Evolutionary conservation across 345 rosid genomes (phyloP).

Genomic region (Corymbia maculata): DNA sequence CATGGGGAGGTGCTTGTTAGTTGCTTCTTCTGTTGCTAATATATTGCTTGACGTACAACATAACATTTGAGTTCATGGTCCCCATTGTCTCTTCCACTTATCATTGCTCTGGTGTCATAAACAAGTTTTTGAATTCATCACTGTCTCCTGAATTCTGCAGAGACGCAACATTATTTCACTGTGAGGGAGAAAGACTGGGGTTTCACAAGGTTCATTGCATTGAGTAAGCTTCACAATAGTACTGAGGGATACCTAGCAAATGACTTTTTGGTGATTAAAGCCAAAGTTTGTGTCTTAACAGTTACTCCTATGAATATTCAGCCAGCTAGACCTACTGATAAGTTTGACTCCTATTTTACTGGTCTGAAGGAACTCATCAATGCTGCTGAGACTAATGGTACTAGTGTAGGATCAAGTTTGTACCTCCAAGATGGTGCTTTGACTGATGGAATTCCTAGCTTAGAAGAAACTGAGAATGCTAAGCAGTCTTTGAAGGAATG

Average conservation of each 20-base stretch:
- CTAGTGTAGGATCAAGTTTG: neutral
- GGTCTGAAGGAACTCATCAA: neutral
- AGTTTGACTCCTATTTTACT: neutral
- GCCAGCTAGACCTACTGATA: neutral
- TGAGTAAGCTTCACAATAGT: neutral
- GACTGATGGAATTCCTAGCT: neutral
- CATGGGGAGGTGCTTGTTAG: neutral
- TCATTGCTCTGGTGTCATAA: neutral
- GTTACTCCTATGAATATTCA: neutral
- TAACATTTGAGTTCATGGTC: neutral
- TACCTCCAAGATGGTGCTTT: neutral
- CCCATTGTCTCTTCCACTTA: neutral
- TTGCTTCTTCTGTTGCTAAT: neutral
- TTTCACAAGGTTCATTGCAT: neutral
- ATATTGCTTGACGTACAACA: neutral
- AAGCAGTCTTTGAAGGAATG: slow-evolving; percentile 5
- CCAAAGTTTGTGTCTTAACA: neutral
- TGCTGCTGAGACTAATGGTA: neutral
- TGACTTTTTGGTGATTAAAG: neutral
- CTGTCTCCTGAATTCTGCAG: neutral
- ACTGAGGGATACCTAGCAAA: neutral
- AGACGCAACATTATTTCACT: neutral
- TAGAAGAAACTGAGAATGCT: neutral
- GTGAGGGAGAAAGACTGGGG: neutral
- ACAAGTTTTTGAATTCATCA: neutral